These are phyloP conservation scores for Hemileccinum rubropunctum DNA, from an alignment of 768 basidiomycete species.

Conservation along the genomic window DNA sequence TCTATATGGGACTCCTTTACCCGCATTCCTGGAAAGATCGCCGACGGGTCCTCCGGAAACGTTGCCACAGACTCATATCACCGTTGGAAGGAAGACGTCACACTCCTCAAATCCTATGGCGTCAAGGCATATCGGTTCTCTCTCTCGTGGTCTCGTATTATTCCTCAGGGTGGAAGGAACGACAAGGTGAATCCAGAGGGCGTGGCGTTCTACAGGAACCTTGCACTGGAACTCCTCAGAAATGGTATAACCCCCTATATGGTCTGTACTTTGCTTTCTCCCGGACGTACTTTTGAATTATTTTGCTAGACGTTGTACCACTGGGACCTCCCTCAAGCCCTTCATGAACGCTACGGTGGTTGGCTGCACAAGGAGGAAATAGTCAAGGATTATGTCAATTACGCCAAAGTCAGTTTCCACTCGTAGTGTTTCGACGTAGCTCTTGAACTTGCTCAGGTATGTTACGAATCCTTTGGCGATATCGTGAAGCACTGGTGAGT, in stretches of 20 bases:
- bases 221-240: conserved; percentile 67
- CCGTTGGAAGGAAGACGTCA: conserved; percentile 67
- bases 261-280: conserved; percentile 38
- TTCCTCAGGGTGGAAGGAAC: conserved; percentile 33
- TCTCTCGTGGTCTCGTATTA: too few relatives aligned
- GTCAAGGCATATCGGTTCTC: too few relatives aligned
- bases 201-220: conserved; percentile 66
- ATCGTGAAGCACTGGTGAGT: conserved; percentile 73
- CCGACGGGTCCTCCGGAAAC: conserved; percentile 67
- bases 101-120: conserved; percentile 60
- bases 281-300: neutral
- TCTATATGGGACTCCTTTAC: conserved; percentile 81
- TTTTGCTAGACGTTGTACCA: conserved; percentile 61
- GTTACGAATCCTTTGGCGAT: conserved; percentile 76
- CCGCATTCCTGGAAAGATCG: conserved; percentile 65
- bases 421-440: conserved; percentile 6
- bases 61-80: conserved; percentile 76
- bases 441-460: conserved; percentile 42
- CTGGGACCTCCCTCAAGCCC: conserved; percentile 78
- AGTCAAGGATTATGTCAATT: conserved; percentile 63
- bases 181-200: conserved; percentile 73
- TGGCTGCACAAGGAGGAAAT: conserved; percentile 76
- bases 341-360: conserved; percentile 73
- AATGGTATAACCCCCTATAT: conserved; percentile 70
- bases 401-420: conserved; percentile 45